Percentiles rank a stretch among this genome's conserved stretches.
These are phyloP conservation scores for Phoma sp. DNA, from an alignment of 2,329 filamentous ascomycete species.

Conservation along the genomic window DNA sequence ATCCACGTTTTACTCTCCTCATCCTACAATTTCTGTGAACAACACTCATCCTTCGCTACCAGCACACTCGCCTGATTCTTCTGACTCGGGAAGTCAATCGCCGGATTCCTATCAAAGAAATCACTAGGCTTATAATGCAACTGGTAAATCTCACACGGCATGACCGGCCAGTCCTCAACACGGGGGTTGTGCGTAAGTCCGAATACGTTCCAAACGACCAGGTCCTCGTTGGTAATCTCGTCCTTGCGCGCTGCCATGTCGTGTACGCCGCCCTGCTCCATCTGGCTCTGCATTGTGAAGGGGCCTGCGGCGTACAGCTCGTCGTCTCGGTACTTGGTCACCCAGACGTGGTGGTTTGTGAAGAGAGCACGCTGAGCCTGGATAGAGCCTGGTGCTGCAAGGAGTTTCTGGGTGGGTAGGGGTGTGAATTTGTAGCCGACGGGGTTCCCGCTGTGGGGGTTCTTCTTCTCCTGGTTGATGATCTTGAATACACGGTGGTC, in stretches of 20 bases:
- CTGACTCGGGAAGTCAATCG: conserved; percentile 58
- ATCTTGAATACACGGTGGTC: conserved; percentile 64
- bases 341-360: conserved; percentile 60
- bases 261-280: conserved; percentile 53
- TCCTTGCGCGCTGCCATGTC: conserved; percentile 54
- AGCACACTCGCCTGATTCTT: conserved; percentile 42
- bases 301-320: conserved; percentile 59
- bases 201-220: conserved; percentile 60
- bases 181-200: conserved; percentile 60
- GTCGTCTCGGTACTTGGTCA: conserved; percentile 60
- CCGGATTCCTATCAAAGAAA: conserved; percentile 62
- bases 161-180: conserved; percentile 59
- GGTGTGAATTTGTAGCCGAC: conserved; percentile 59
- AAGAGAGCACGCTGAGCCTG: conserved; percentile 57
- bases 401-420: conserved; percentile 57
- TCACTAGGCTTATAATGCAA: conserved; percentile 58
- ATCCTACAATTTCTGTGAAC: conserved; percentile 31
- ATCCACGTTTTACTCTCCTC: background rate
- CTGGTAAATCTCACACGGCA: conserved; percentile 58
- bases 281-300: conserved; percentile 55
- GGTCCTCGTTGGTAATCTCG: conserved; percentile 52
- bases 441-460: conserved; percentile 54
- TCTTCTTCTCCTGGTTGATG: conserved; percentile 55
- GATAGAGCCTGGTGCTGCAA: conserved; percentile 54
- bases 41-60: conserved; percentile 33